Evolutionary conservation across 2,329 filamentous ascomycete genomes (phyloP), one percentile per base, ranked within the genome.

Genomic region (Sphaerulina vaccinii): DNA sequence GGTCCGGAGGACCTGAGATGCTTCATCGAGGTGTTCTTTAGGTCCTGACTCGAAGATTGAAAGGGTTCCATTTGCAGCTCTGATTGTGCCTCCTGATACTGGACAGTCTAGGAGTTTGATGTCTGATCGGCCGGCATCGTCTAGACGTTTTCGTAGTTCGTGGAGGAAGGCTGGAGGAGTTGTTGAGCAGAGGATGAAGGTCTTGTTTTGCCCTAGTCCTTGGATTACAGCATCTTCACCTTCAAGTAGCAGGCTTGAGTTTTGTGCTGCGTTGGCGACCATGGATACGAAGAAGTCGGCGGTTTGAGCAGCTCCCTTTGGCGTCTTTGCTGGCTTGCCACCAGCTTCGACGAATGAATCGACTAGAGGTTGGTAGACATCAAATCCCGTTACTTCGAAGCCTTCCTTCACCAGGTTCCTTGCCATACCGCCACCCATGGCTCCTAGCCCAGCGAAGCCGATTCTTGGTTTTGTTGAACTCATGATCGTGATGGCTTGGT

Each of bases 361-460:
- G 27, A 89, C 77, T 0, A 85, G 83, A 5, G 85, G 83, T 2
- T 74, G 73, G 72, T 81, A 88, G 35, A 89, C 80, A 64, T 90
- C 87, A 66, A 83, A 90, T 50, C 86, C 86, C 18, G 81, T 84
- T 19, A 90, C 85, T 21, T 73, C 55, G 68, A 85, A 87, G 52
- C 84, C 84, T 57, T 80, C 72, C 59, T 83, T 82, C 62, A 89
- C 75, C 39, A 90, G 79, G 65, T 89, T 79, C 54, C 81, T 87
- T 57, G 87, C 87, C 86, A 90, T 90, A 66, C 87, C 87, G 68
- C 88, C 87, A 65, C 87, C 87, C 87, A 90, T 90, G 70, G 86
- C 86, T 51, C 87, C 87, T 2, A 90, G 83, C 74, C 87, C 87
- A 57, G 87, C 84, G 70, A 89, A 88, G 37, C 59, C 64, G 29